These are phyloP conservation scores for Flagelloscypha sp. DNA, from an alignment of 768 basidiomycete species.

Conservation along the genomic window DNA sequence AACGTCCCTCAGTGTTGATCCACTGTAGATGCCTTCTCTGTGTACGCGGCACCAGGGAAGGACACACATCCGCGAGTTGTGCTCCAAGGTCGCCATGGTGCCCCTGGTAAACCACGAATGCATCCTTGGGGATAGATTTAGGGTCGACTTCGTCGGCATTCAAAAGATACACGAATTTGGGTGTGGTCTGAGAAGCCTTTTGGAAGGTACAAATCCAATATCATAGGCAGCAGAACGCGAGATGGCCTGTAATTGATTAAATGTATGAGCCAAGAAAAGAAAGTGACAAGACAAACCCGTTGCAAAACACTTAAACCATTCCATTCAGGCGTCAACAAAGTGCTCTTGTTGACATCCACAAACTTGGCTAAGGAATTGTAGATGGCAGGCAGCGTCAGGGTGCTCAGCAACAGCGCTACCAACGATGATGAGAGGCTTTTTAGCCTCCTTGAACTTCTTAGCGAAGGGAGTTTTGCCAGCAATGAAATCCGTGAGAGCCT, in stretches of 20 bases:
- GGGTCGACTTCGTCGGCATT: constrained; percentile 94
- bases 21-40: constrained; percentile 83
- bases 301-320: constrained; percentile 92
- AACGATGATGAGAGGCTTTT: constrained; percentile 88
- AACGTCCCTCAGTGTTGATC: constrained; percentile 94
- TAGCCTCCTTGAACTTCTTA: constrained; percentile 79
- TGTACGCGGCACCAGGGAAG: constrained; percentile 91
- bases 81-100: constrained; percentile 98
- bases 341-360: constrained; percentile 68
- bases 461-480: constrained; percentile 75
- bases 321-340: constrained; percentile 83
- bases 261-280: constrained; percentile 2
- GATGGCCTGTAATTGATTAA: constrained; percentile 47
- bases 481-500: constrained; percentile 70
- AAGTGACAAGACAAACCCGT: constrained; percentile 48
- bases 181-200: constrained; percentile 65
- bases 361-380: constrained; percentile 74
- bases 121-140: constrained; percentile 77
- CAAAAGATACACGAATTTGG: constrained; percentile 95
- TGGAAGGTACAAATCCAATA: constrained; percentile 84
- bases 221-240: constrained; percentile 94
- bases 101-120: constrained; percentile 98
- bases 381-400: constrained; percentile 68
- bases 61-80: constrained; percentile 91
- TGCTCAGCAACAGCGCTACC: constrained; percentile 85